These are phyloP conservation scores for Trichoderma atrobrunneum DNA, from an alignment of 2,329 filamentous ascomycete species.

Conservation along the genomic window DNA sequence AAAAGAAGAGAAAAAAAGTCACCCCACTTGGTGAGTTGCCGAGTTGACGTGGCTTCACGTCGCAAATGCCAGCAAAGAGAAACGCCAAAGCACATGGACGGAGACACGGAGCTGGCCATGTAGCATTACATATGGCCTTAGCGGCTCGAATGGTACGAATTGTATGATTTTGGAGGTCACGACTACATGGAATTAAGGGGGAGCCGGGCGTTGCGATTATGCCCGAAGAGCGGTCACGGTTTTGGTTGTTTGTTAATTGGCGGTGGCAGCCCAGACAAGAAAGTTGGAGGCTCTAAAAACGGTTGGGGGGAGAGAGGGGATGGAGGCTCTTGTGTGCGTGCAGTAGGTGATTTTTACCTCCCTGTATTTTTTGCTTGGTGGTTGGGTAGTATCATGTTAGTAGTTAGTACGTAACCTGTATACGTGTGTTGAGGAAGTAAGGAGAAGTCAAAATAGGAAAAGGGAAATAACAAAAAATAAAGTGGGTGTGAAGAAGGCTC, in stretches of 20 bases:
- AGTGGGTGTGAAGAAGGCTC: neutral
- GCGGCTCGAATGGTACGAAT: neutral
- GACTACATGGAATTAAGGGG: conserved; percentile 1
- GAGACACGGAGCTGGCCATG: neutral
- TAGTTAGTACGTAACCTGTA: neutral
- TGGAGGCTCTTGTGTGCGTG: neutral
- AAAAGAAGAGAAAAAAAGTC: neutral
- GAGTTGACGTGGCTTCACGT: conserved; percentile 9
- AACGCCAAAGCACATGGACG: neutral
- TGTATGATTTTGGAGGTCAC: neutral
- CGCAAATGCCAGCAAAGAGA: neutral
- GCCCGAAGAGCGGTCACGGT: conserved; percentile 12
- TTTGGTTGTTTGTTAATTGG: neutral
- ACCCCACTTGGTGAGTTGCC: conserved; percentile 4
- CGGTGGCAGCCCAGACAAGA: neutral
- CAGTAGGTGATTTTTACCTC: neutral
- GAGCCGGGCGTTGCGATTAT: neutral
- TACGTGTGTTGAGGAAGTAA: neutral
- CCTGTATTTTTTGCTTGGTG: neutral
- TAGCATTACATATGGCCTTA: neutral
- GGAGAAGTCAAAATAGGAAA: neutral
- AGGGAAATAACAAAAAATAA: neutral
- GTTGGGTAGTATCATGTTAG: neutral
- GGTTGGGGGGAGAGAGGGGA: neutral
- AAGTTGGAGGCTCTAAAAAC: neutral